These are phyloP conservation scores for Fusarium robinianum DNA, from an alignment of 2,329 filamentous ascomycete genomes.

Conservation along the genomic window DNA sequence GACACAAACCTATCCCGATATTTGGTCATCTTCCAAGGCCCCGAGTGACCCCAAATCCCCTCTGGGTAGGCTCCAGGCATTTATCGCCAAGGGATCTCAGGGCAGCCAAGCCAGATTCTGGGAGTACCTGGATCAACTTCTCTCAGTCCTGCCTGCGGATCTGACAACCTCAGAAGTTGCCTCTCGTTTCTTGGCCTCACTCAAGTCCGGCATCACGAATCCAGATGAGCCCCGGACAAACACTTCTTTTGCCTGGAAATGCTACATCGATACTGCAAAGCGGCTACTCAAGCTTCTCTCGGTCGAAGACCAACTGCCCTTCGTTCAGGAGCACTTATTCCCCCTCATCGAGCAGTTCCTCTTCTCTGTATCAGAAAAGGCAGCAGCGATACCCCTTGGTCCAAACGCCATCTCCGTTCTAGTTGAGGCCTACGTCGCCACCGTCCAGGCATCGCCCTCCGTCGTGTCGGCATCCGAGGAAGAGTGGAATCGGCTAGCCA, in stretches of 20 bases:
- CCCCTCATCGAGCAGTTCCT: conserved; percentile 61
- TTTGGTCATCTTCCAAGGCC: conserved; percentile 68
- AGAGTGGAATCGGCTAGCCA: conserved; percentile 67
- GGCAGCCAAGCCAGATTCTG: conserved; percentile 75
- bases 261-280: conserved; percentile 69
- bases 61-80: conserved; percentile 64
- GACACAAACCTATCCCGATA: conserved; percentile 65
- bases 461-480: conserved; percentile 55
- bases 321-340: conserved; percentile 57
- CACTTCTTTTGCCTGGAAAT: conserved; percentile 70
- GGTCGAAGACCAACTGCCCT: conserved; percentile 49
- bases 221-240: conserved; percentile 77
- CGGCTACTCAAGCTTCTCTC: conserved; percentile 55
- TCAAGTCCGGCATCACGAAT: conserved; percentile 71
- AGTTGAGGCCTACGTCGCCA: conserved; percentile 53
- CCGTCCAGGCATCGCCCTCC: conserved; percentile 46
- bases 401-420: conserved; percentile 46
- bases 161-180: conserved; percentile 54
- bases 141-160: conserved; percentile 62
- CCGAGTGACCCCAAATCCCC: conserved; percentile 57
- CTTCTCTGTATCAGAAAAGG: conserved; percentile 48
- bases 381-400: conserved; percentile 39
- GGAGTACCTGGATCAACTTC: conserved; percentile 66
- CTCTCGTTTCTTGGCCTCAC: conserved; percentile 65
- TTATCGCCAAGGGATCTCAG: conserved; percentile 84